Percentiles rank a stretch among this genome's conserved stretches.
Conservation (phyloP, 2,329 filamentous ascomycete genomes). For the Coccinonectria pachysandricola region DNA sequence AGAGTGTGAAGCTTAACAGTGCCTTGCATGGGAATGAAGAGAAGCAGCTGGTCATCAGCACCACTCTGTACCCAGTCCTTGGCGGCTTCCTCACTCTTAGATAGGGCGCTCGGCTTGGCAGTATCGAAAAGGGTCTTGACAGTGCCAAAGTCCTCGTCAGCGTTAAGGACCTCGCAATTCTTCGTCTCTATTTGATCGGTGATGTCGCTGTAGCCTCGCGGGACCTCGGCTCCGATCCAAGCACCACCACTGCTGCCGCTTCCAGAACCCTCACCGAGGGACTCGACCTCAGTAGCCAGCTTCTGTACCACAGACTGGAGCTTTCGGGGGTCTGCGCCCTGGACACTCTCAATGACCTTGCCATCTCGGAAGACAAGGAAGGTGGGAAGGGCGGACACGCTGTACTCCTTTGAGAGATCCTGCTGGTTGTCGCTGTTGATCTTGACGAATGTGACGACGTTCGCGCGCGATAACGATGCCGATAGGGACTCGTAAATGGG, state of each 20-base stretch:
- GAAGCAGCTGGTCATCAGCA: conserved; percentile 90
- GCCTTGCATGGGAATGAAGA: conserved; percentile 82
- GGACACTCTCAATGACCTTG: conserved; percentile 55
- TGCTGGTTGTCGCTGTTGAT: conserved; percentile 72
- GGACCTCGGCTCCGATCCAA: conserved; percentile 68
- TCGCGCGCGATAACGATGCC: conserved; percentile 56
- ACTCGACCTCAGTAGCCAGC: conserved; percentile 55
- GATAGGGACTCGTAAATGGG: conserved; percentile 75
- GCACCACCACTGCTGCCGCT: conserved; percentile 30
- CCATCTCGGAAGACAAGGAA: conserved; percentile 79
- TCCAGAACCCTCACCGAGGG: conserved; percentile 36
- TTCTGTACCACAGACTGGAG: conserved; percentile 63
- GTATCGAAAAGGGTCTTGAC: conserved; percentile 65
- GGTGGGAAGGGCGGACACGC: conserved; percentile 72
- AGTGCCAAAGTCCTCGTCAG: conserved; percentile 63
- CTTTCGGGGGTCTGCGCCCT: conserved; percentile 62
- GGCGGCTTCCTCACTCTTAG: conserved; percentile 38
- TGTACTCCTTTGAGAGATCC: conserved; percentile 63
- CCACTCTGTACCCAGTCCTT: conserved; percentile 93
- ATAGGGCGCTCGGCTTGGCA: conserved; percentile 54
- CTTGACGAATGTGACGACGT: conserved; percentile 73
- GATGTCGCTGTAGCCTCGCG: conserved; percentile 74
- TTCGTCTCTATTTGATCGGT: conserved; percentile 71
- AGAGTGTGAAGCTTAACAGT: conserved; percentile 82
- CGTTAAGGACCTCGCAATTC: conserved; percentile 79